phyloP scores from a whole-genome alignment of 1,284 basidiomycete species.

The Malassezia restricta region DNA sequence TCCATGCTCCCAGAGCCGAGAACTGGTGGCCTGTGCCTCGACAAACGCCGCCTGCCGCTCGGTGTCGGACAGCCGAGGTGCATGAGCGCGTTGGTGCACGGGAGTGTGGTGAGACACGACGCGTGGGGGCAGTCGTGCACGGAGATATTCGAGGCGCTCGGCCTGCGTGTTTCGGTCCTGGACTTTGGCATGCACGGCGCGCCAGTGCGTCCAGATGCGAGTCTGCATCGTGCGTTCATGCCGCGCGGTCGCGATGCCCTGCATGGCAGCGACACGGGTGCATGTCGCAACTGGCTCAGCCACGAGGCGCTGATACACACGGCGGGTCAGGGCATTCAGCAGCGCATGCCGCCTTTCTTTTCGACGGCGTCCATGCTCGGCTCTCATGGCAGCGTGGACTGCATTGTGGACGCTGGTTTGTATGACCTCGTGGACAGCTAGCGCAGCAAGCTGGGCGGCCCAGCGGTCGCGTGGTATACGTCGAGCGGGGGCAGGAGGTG shows the following conservation, averaged over 20 bases:
- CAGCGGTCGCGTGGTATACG: too few relatives aligned
- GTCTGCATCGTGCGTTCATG: not conserved
- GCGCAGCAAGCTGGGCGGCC: too few relatives aligned
- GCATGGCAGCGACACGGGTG: not conserved
- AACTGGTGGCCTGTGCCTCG: not conserved
- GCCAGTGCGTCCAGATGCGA: not conserved
- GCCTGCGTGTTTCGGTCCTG: conserved; percentile 7
- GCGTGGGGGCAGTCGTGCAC: conserved; percentile 1
- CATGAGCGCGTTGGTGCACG: not conserved
- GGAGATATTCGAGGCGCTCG: conserved; percentile 6
- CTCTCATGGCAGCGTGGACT: not conserved
- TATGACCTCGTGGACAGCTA: not conserved
- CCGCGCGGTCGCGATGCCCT: not conserved
- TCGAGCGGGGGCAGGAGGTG: too few relatives aligned
- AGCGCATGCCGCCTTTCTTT: not conserved
- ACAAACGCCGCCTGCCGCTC: not conserved
- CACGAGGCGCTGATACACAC: not conserved
- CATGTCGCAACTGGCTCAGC: not conserved
- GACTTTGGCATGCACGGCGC: not conserved
- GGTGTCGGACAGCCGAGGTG: not conserved
- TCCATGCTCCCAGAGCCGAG: not conserved
- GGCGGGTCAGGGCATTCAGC: not conserved
- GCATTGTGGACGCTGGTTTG: not conserved
- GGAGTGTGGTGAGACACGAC: not conserved
- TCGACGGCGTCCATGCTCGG: conserved; percentile 1